A percentile compares a stretch with the other conserved stretches of the same genome.
Conservation (phyloP, 179 eudicot species). For the Nepenthes alata region DNA sequence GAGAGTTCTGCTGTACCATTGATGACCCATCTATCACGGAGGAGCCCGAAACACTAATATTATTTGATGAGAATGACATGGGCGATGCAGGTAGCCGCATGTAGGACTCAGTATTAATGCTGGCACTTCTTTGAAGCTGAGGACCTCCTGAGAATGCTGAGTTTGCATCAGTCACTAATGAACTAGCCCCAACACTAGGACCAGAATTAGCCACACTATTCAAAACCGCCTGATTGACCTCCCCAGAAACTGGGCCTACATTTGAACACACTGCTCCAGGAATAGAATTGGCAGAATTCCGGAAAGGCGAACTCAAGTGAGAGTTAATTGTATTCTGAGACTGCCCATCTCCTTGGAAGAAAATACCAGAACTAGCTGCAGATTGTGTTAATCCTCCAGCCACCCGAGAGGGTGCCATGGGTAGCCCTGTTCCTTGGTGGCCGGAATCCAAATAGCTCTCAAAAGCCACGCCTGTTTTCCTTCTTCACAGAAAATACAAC, state of each 20-base stretch:
- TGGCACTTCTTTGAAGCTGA: slow-evolving; percentile 79
- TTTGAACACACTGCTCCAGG: slow-evolving; percentile 47
- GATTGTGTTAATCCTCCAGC: slow-evolving; percentile 66
- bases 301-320: slow-evolving; percentile 60
- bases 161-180: slow-evolving; percentile 92
- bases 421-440: slow-evolving; percentile 41
- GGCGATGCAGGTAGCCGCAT: slow-evolving; percentile 82
- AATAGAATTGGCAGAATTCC: slow-evolving; percentile 50
- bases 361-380: slow-evolving; percentile 70
- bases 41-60: slow-evolving; percentile 78
- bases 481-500: slow-evolving; percentile 12
- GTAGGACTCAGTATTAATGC: slow-evolving; percentile 78
- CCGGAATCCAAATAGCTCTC: slow-evolving; percentile 47
- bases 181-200: slow-evolving; percentile 85
- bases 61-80: slow-evolving; percentile 81
- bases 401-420: slow-evolving; percentile 67
- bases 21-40: slow-evolving; percentile 70
- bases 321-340: slow-evolving; percentile 55
- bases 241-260: slow-evolving; percentile 58
- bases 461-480: slow-evolving; percentile 31
- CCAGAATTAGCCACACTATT: slow-evolving; percentile 61
- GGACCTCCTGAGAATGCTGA: slow-evolving; percentile 87
- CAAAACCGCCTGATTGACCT: slow-evolving; percentile 40
- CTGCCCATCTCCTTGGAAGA: slow-evolving; percentile 71
- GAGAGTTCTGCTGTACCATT: slow-evolving; percentile 45